Evolutionary conservation across 441 rosid species (phyloP).

Genomic region (Adansonia rubrostipa): DNA sequence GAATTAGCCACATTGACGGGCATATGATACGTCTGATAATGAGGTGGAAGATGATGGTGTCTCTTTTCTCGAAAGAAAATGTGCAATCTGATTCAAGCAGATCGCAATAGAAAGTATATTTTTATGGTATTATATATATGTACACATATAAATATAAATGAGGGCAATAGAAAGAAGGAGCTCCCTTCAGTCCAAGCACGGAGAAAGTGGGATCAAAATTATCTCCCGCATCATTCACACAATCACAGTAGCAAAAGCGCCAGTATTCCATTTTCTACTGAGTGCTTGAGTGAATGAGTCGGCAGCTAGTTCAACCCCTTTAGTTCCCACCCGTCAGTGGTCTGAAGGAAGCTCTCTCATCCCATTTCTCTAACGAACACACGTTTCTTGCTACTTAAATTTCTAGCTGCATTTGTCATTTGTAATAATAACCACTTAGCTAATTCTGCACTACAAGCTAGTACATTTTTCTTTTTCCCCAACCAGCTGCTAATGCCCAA

Average conservation of each 20-base stretch:
- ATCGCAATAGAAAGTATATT: too few relatives aligned
- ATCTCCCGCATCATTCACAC: constrained; percentile 98
- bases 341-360: constrained; percentile 86
- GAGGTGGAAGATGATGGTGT: constrained; percentile 7
- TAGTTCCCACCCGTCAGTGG: constrained; percentile 68
- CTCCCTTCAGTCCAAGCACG: constrained; percentile 98
- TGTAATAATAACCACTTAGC: neutral
- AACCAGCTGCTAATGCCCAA: neutral
- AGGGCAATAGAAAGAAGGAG: constrained; percentile 58
- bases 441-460: too few relatives aligned
- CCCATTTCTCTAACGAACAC: constrained; percentile 30
- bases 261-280: constrained; percentile 32
- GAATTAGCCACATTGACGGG: neutral
- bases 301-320: constrained; percentile 81
- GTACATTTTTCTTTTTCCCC: neutral
- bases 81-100: neutral
- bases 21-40: constrained; percentile 5
- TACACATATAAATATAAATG: constrained; percentile 10
- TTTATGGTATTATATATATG: too few relatives aligned
- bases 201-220: constrained; percentile 60
- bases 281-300: constrained; percentile 92
- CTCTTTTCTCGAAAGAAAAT: neutral
- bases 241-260: constrained; percentile 55
- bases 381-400: neutral
- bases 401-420: neutral